Percentiles rank a stretch among this genome's conserved stretches.
phyloP scores from a whole-genome alignment of 2,329 filamentous ascomycete genomes.

The Xylaria sp. region DNA sequence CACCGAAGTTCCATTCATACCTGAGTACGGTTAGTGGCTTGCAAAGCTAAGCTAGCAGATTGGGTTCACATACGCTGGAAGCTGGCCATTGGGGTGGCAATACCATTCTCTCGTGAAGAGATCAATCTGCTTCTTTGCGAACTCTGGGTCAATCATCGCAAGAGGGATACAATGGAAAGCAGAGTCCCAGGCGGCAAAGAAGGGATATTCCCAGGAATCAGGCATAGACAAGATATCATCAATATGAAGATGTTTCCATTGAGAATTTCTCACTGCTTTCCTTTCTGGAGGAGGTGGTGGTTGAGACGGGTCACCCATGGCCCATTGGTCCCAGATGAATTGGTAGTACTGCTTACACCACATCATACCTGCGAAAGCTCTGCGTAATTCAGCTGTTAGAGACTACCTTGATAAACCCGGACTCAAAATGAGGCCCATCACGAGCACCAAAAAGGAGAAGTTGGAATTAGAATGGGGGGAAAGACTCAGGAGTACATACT shows the following conservation, averaged over 20 bases:
- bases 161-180: constrained; percentile 96
- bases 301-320: constrained; percentile 89
- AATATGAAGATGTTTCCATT: constrained; percentile 95
- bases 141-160: constrained; percentile 97
- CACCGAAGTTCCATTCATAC: constrained; percentile 96
- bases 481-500: constrained; percentile 51
- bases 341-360: constrained; percentile 98
- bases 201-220: constrained; percentile 98
- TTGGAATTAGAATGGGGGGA: neutral
- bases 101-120: constrained; percentile 98
- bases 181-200: constrained; percentile 97
- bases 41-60: neutral
- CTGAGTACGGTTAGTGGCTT: constrained; percentile 46
- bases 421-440: neutral
- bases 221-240: constrained; percentile 98
- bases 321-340: constrained; percentile 98
- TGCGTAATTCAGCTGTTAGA: constrained; percentile 1
- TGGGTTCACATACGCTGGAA: constrained; percentile 74
- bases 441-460: neutral
- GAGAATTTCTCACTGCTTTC: constrained; percentile 82
- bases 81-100: constrained; percentile 95
- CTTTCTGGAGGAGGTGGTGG: constrained; percentile 84
- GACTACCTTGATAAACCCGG: neutral
- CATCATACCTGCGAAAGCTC: constrained; percentile 93
- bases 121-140: constrained; percentile 97